Percentiles rank a stretch among this genome's conserved stretches.
Conservation (phyloP, 2,329 filamentous ascomycete species). For the Clonostachys byssicola region DNA sequence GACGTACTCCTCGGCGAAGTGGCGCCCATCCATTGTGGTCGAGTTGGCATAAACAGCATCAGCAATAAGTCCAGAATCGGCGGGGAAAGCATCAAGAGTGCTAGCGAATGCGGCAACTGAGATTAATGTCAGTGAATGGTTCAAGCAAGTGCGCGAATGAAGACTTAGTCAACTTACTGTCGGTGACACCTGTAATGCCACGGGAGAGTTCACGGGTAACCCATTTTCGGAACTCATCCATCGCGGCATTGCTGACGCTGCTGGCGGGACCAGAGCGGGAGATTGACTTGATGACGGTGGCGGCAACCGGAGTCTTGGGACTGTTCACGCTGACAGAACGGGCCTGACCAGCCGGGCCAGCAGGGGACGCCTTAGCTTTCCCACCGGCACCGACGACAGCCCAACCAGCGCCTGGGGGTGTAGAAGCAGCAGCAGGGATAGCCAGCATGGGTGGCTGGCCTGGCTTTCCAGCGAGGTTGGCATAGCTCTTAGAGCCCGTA, state of each 20-base stretch:
- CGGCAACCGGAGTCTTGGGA: slow-evolving; percentile 34
- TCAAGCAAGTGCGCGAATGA: background rate
- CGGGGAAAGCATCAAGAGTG: slow-evolving; percentile 69
- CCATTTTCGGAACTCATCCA: slow-evolving; percentile 95
- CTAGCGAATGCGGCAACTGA: slow-evolving; percentile 78
- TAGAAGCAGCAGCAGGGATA: slow-evolving; percentile 33
- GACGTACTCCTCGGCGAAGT: slow-evolving; percentile 92
- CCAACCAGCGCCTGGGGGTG: slow-evolving; percentile 60
- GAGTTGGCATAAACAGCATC: slow-evolving; percentile 87
- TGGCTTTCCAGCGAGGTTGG: slow-evolving; percentile 84
- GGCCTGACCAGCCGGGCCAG: slow-evolving; percentile 45
- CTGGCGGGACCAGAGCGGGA: slow-evolving; percentile 37
- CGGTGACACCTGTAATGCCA: slow-evolving; percentile 52
- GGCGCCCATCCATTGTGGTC: slow-evolving; percentile 84
- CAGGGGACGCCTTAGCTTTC: slow-evolving; percentile 72
- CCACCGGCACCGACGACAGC: slow-evolving; percentile 92
- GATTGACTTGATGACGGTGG: slow-evolving; percentile 41
- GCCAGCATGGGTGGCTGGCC: slow-evolving; percentile 27
- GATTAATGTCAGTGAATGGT: too few species aligned
- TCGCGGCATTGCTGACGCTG: slow-evolving; percentile 45
- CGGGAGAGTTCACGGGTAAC: slow-evolving; percentile 73
- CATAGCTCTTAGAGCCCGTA: slow-evolving; percentile 78
- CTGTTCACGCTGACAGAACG: slow-evolving; percentile 38
- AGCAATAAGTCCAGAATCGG: slow-evolving; percentile 76
- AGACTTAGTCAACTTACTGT: slow-evolving; percentile 36